Base-by-base conservation (phyloP, 2,329 filamentous ascomycete genomes). In the Lasiodiplodia theobromae region DNA sequence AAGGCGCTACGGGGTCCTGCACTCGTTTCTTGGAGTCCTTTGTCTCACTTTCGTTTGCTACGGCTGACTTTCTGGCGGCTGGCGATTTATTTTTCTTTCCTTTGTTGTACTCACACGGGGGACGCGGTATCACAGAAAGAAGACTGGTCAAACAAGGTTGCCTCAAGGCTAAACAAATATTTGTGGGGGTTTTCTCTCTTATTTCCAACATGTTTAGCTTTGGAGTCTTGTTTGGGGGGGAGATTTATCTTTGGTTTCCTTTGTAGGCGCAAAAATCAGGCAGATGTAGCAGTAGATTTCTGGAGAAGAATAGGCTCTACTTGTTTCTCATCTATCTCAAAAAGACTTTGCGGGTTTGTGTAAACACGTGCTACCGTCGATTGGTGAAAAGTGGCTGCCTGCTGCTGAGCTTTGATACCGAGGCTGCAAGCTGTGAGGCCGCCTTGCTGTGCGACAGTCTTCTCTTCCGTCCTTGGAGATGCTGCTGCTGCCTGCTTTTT, bases 91-190 rank as follows among this genome's bases (percentile, higher is more conserved):
- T 34, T 25, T 21, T 52, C 25, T 38, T 57, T 23, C 37, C 11
- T 58, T 38, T n/a, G 31, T 11, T 18, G n/a, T 25, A 38, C 38
- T 31, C 16, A 28, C 16, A 21, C 11, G 57, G n/a, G 10, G 10
- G 38, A 21, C 31, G 23, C 10, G 47, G 44, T 47, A 60, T 23
- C 37, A 38, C 23, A 49, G 28, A 25, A 25, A 37, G 44, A 52
- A 64, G 47, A 64, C 60, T 64, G 60, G 60, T 38, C 47, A 64
- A 38, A 47, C 51, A 37, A n/a, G 60, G 44, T 21, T 49, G 60
- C 60, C 60, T 64, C 60, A 64, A 52, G 60, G 60, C 60, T 25
- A 52, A 51, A 51, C 58, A 53, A 51, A 64, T 38, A 23, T 34
- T 47, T 47, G 44, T 12, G 60, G 34, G 60, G 51, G 47, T 2